Percentiles rank a stretch among this genome's conserved stretches.
These are phyloP conservation scores for Striga asiatica DNA, from an alignment of 257 asterid genomes.

Conservation along the genomic window DNA sequence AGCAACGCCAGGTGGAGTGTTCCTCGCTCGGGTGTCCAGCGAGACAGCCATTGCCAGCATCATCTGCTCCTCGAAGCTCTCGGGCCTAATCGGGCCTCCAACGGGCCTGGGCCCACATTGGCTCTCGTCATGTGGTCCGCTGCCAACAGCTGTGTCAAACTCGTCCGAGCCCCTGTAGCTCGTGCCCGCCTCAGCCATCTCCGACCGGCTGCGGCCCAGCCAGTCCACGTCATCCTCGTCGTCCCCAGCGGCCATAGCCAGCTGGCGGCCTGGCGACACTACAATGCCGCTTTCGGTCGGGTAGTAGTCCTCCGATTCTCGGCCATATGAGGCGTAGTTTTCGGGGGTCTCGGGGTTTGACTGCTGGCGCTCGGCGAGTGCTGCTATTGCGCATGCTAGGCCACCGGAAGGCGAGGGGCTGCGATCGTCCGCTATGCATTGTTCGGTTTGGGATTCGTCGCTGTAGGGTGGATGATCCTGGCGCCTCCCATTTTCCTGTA, in stretches of 20 bases:
- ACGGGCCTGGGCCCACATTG: slow-evolving; percentile 28
- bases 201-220: slow-evolving; percentile 24
- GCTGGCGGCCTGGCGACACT: slow-evolving; percentile 30
- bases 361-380: slow-evolving; percentile 89
- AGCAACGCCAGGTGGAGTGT: slow-evolving; percentile 53
- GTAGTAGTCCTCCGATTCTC: slow-evolving; percentile 33
- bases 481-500: slow-evolving; percentile 62
- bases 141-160: slow-evolving; percentile 20
- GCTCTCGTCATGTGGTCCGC: slow-evolving; percentile 30
- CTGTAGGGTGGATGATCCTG: slow-evolving; percentile 29
- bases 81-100: slow-evolving; percentile 46
- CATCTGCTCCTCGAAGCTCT: slow-evolving; percentile 92
- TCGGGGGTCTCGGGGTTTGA: slow-evolving; percentile 41
- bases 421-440: slow-evolving; percentile 32
- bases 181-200: slow-evolving; percentile 48
- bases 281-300: slow-evolving; percentile 28
- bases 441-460: slow-evolving; percentile 35
- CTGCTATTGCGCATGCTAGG: slow-evolving; percentile 86
- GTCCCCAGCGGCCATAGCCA: slow-evolving; percentile 29
- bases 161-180: slow-evolving; percentile 56
- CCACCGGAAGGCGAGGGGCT: slow-evolving; percentile 64
- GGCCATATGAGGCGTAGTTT: slow-evolving; percentile 18
- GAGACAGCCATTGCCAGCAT: slow-evolving; percentile 91
- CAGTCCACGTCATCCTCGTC: slow-evolving; percentile 33
- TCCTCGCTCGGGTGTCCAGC: slow-evolving; percentile 63